Conservation (phyloP, 306 rosid genomes). For the Vigna reflexopilosa region DNA sequence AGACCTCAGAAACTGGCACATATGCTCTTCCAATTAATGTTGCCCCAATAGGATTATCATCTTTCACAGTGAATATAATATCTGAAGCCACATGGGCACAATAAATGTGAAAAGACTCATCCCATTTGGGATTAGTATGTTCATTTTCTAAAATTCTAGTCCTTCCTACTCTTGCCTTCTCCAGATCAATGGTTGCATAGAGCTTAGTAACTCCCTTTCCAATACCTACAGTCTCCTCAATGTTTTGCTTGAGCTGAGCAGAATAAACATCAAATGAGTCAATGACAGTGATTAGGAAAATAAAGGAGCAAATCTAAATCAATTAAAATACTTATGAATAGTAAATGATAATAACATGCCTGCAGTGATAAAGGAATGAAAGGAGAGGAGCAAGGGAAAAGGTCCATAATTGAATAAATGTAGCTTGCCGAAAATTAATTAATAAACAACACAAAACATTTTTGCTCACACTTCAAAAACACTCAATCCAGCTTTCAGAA, state of each 20-base stretch:
- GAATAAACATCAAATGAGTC: constrained; percentile 15
- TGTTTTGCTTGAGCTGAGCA: constrained; percentile 57
- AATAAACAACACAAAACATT: constrained; percentile 12
- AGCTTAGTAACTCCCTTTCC: constrained; percentile 71
- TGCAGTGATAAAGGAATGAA: neutral
- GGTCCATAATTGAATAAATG: constrained; percentile 24
- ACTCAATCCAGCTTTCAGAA: constrained; percentile 15
- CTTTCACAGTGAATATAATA: constrained; percentile 74
- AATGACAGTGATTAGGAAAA: constrained; percentile 27
- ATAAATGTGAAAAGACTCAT: constrained; percentile 76
- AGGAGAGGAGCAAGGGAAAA: neutral
- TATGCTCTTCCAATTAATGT: constrained; percentile 76
- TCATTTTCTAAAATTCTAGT: constrained; percentile 71
- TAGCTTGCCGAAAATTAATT: neutral
- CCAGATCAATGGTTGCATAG: constrained; percentile 77
- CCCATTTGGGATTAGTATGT: constrained; percentile 67
- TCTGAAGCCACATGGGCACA: constrained; percentile 70
- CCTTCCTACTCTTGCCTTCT: constrained; percentile 85
- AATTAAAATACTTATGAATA: neutral
- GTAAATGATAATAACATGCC: neutral
- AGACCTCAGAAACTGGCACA: constrained; percentile 65
- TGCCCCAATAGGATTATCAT: constrained; percentile 82
- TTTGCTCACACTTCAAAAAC: constrained; percentile 1
- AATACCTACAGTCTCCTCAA: constrained; percentile 71
- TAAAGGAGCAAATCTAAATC: constrained; percentile 20